Evolutionary conservation across 164 flowering plant genomes (phyloP).

Genomic region (Piper longum): DNA sequence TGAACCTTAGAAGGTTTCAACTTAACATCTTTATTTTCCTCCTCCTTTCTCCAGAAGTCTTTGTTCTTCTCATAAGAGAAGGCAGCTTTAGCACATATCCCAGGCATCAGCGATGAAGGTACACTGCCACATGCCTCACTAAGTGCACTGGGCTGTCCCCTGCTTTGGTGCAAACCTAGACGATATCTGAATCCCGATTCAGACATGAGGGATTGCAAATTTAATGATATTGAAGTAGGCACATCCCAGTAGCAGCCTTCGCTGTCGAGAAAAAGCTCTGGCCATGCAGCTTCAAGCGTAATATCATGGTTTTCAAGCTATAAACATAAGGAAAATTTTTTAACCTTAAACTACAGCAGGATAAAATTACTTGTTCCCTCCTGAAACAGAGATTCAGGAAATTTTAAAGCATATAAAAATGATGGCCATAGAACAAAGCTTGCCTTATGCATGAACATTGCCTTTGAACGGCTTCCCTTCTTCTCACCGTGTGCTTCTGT

Average conservation of each 20-base stretch:
- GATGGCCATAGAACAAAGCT: conserved; percentile 3
- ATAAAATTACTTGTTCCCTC: neutral
- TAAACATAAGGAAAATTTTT: conserved; percentile 1
- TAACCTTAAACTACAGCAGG: neutral
- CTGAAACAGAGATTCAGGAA: neutral
- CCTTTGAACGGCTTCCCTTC: conserved; percentile 41
- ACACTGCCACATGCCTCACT: conserved; percentile 20
- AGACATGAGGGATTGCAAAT: conserved; percentile 46
- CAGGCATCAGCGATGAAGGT: conserved; percentile 65
- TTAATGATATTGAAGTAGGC: conserved; percentile 62
- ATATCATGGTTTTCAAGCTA: conserved; percentile 79
- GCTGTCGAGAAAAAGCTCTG: conserved; percentile 63
- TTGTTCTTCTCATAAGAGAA: conserved; percentile 61
- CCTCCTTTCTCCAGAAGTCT: conserved; percentile 69
- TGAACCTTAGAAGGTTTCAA: conserved; percentile 24
- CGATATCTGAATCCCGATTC: conserved; percentile 63
- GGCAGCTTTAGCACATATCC: conserved; percentile 70
- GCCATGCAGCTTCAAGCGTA: conserved; percentile 82
- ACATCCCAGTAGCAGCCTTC: conserved; percentile 81
- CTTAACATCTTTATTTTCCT: conserved; percentile 24
- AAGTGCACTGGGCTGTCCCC: conserved; percentile 41
- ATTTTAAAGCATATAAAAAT: neutral
- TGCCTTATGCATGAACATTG: conserved; percentile 53
- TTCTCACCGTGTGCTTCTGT: conserved; percentile 56
- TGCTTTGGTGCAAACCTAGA: conserved; percentile 57